Percentiles rank a stretch among this genome's conserved stretches.
These are phyloP conservation scores for Lentinula sp. DNA, from an alignment of 768 basidiomycete genomes.

Conservation along the genomic window DNA sequence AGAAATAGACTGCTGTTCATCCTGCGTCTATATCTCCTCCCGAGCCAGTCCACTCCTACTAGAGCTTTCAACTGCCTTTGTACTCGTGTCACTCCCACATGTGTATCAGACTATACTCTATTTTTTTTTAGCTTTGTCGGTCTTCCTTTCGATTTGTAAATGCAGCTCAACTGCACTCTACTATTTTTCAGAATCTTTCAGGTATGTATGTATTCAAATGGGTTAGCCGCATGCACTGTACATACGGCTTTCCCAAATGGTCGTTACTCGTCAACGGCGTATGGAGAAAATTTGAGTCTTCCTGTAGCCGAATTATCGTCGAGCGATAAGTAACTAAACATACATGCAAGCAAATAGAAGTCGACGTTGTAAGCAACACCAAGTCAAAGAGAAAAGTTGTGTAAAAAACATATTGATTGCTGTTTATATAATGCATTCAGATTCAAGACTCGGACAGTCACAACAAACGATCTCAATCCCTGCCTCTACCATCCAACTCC, in stretches of 20 bases:
- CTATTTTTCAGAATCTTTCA: not conserved
- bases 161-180: not conserved
- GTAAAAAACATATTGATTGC: constrained; percentile 11
- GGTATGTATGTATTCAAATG: not conserved
- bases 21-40: not conserved
- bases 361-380: not conserved
- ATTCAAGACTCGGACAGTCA: not conserved
- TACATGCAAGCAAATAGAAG: too few species aligned
- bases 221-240: too few species aligned
- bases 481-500: constrained; percentile 36
- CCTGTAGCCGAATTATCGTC: too few species aligned
- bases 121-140: not conserved
- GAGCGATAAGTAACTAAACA: too few species aligned
- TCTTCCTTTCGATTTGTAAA: not conserved
- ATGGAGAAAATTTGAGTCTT: too few species aligned
- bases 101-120: not conserved
- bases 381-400: constrained; percentile 1
- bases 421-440: constrained; percentile 4
- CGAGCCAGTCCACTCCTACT: not conserved
- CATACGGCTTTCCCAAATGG: too few species aligned
- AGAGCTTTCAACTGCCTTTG: not conserved
- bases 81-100: not conserved
- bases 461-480: not conserved
- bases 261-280: too few species aligned
- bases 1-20: constrained; percentile 44